Conservation (phyloP, 257 asterid species). For the Penstemon davidsonii region DNA sequence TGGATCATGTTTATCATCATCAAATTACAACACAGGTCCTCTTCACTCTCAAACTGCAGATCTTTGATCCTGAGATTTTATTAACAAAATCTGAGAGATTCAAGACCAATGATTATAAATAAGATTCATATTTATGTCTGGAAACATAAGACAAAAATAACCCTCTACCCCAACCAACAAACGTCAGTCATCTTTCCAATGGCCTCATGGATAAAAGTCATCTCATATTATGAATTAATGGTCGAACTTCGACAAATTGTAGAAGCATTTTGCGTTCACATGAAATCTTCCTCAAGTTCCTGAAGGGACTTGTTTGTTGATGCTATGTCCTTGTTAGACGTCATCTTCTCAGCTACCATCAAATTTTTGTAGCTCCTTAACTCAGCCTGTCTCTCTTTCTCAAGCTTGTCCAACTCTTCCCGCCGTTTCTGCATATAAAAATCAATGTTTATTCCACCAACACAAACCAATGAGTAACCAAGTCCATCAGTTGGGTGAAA, state of each 20-base stretch:
- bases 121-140: constrained; percentile 21
- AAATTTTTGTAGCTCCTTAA: constrained; percentile 92
- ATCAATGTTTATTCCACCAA: no score
- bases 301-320: constrained; percentile 79
- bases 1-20: constrained; percentile 5
- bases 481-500: neutral
- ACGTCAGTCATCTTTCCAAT: constrained; percentile 5
- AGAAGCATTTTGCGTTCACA: constrained; percentile 48
- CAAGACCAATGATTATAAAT: constrained; percentile 26
- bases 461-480: neutral
- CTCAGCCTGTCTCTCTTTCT: constrained; percentile 82
- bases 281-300: constrained; percentile 95
- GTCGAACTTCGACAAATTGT: constrained; percentile 12
- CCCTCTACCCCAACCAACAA: constrained; percentile 1
- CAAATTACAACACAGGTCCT: constrained; percentile 10
- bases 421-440: constrained; percentile 61
- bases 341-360: constrained; percentile 98
- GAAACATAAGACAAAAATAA: constrained; percentile 21
- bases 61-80: constrained; percentile 28
- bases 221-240: constrained; percentile 10
- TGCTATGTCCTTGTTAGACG: constrained; percentile 90
- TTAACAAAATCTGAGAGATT: constrained; percentile 31
- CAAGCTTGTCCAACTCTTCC: constrained; percentile 82
- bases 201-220: constrained; percentile 8
- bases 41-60: constrained; percentile 13